Percentiles rank a stretch among this genome's conserved stretches.
Conservation (phyloP, 805 yeast species). For the Ogataea salicorniae region DNA sequence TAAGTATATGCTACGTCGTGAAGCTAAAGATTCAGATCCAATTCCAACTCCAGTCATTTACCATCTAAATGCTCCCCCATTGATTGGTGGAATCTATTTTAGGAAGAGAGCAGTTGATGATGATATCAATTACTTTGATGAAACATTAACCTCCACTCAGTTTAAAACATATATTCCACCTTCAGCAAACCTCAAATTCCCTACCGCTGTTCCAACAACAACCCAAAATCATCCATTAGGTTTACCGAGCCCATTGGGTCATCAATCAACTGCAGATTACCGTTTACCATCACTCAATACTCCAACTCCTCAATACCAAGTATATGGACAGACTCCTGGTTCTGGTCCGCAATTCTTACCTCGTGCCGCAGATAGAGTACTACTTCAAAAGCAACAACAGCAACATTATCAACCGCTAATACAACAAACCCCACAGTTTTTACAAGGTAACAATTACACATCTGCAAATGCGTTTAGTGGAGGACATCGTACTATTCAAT, state of each 20-base stretch:
- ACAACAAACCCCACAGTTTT: constrained; percentile 7
- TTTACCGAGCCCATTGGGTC: too few relatives aligned
- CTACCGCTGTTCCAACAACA: constrained; percentile 11
- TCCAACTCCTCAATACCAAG: too few relatives aligned
- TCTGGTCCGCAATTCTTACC: neutral
- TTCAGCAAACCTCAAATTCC: constrained; percentile 24
- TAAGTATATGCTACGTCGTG: constrained; percentile 66
- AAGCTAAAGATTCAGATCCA: constrained; percentile 67
- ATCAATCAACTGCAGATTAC: too few relatives aligned
- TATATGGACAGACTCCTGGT: neutral
- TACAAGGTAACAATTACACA: constrained; percentile 1
- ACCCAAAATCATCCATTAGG: neutral
- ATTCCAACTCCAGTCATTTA: constrained; percentile 81
- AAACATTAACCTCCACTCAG: constrained; percentile 20
- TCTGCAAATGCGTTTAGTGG: constrained; percentile 10
- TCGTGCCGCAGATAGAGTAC: constrained; percentile 9
- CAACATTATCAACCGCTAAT: constrained; percentile 1
- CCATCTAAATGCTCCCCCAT: constrained; percentile 86
- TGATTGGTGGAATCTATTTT: constrained; percentile 83
- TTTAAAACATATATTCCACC: constrained; percentile 30
- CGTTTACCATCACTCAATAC: too few relatives aligned
- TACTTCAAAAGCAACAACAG: neutral
- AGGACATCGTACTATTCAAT: constrained; percentile 27
- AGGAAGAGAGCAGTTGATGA: constrained; percentile 72
- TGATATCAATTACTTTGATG: constrained; percentile 60